These are phyloP conservation scores for Flaveria floridana DNA, from an alignment of 140 eudicot species.

Conservation along the genomic window DNA sequence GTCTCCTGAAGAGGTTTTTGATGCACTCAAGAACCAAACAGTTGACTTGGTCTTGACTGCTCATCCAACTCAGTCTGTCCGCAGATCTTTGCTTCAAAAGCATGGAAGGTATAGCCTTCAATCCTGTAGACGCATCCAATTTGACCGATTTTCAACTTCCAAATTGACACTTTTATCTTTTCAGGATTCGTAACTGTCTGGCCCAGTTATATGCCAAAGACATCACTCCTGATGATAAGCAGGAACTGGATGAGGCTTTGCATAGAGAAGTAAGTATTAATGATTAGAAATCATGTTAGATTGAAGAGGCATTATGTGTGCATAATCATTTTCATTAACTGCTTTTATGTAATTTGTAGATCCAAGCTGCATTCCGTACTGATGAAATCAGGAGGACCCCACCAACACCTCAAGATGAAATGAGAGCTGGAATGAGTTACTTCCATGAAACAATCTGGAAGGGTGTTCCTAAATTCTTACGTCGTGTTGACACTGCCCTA, in stretches of 20 bases:
- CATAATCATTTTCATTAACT: constrained; percentile 1
- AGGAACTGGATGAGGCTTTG: constrained; percentile 93
- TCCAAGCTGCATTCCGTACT: constrained; percentile 98
- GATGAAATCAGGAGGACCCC: constrained; percentile 91
- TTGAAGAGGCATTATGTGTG: no score
- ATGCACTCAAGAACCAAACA: constrained; percentile 93
- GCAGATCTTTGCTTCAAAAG: constrained; percentile 96
- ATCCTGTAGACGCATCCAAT: neutral
- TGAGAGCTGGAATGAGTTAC: constrained; percentile 99
- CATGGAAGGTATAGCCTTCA: constrained; percentile 73
- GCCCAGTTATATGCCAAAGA: constrained; percentile 87
- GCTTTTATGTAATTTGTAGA: constrained; percentile 45
- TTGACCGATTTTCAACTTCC: constrained; percentile 17
- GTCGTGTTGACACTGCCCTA: constrained; percentile 98
- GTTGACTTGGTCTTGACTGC: constrained; percentile 94
- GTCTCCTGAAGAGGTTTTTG: constrained; percentile 89
- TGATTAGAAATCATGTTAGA: neutral
- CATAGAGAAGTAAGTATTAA: constrained; percentile 72
- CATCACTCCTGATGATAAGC: constrained; percentile 95
- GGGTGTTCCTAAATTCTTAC: constrained; percentile 90
- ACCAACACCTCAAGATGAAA: constrained; percentile 97
- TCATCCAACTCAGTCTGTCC: constrained; percentile 92
- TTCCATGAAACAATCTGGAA: constrained; percentile 98
- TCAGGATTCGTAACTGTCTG: constrained; percentile 81
- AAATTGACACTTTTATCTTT: neutral